Conservation (phyloP, 2,329 filamentous ascomycete genomes). For the Venturiaceae sp. region DNA sequence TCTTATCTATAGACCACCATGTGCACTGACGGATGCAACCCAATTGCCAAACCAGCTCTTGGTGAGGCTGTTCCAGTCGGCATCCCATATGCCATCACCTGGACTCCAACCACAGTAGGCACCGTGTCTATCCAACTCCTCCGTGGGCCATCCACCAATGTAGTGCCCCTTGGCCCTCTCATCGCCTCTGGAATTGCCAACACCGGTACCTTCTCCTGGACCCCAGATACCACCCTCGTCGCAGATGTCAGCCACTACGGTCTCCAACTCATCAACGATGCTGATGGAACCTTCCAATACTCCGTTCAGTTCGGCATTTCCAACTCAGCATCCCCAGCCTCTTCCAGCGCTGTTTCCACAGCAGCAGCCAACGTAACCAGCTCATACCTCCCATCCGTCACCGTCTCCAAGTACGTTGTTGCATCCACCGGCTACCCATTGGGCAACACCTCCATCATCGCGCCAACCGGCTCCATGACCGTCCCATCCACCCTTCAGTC, state of each 20-base stretch:
- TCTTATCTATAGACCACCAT: not conserved
- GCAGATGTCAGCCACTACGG: slow-evolving; percentile 43
- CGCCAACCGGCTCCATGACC: not conserved
- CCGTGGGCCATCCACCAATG: slow-evolving; percentile 47
- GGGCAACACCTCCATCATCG: not conserved
- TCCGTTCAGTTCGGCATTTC: slow-evolving; percentile 6
- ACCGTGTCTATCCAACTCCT: slow-evolving; percentile 51
- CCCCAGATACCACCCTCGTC: slow-evolving; percentile 37
- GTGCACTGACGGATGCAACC: slow-evolving; percentile 27
- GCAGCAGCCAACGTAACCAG: not conserved
- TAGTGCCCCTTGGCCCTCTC: slow-evolving; percentile 40
- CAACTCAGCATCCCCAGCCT: not conserved
- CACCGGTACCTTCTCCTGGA: slow-evolving; percentile 47
- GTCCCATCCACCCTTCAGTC: not conserved
- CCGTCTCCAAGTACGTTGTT: not conserved
- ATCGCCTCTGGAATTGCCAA: slow-evolving; percentile 43
- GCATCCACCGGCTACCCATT: not conserved
- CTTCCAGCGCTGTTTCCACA: not conserved
- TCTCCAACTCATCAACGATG: slow-evolving; percentile 42
- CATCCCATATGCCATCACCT: slow-evolving; percentile 47
- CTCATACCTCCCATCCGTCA: not conserved
- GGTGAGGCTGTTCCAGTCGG: slow-evolving; percentile 45
- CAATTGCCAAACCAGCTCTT: slow-evolving; percentile 42
- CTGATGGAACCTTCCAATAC: slow-evolving; percentile 5
- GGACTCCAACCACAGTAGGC: slow-evolving; percentile 39